Percentiles rank a stretch among this genome's conserved stretches.
phyloP scores from a whole-genome alignment of 495 filamentous ascomycete species.

The Penicillium roqueforti region DNA sequence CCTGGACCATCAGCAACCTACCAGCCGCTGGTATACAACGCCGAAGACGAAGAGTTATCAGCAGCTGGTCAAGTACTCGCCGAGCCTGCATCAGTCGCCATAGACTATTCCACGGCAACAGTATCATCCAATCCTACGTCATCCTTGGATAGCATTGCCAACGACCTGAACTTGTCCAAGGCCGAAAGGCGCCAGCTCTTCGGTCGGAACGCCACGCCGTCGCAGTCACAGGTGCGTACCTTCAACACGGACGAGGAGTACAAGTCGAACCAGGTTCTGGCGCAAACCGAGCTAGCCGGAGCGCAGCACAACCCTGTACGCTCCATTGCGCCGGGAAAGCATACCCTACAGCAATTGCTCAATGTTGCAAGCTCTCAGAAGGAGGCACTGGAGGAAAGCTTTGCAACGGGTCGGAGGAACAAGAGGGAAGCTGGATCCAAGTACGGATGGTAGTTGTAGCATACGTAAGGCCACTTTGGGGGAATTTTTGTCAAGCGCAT shows the following conservation, averaged over 20 bases:
- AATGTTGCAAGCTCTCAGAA: conserved; percentile 73
- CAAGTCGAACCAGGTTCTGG: conserved; percentile 63
- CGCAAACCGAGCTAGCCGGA: conserved; percentile 53
- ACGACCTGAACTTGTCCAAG: conserved; percentile 68
- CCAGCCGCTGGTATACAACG: conserved; percentile 49
- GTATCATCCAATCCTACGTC: conserved; percentile 17
- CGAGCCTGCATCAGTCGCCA: conserved; percentile 10
- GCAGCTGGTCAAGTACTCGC: conserved; percentile 21
- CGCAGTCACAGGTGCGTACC: conserved; percentile 54
- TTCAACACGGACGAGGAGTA: conserved; percentile 90
- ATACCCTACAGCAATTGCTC: conserved; percentile 81
- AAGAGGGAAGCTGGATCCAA: conserved; percentile 71
- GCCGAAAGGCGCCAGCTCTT: conserved; percentile 76
- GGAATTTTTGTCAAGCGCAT: conserved; percentile 4
- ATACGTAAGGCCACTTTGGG: neutral
- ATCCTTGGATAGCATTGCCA: conserved; percentile 58
- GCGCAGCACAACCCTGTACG: conserved; percentile 76
- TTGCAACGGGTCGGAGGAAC: conserved; percentile 68
- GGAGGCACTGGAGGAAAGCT: conserved; percentile 83
- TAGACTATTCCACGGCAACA: conserved; percentile 17
- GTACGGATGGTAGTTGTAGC: conserved; percentile 69
- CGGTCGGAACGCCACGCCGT: conserved; percentile 52
- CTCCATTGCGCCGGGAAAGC: conserved; percentile 81
- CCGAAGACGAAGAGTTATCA: conserved; percentile 24
- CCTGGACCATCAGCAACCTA: conserved; percentile 29